Base-by-base conservation (phyloP, 768 basidiomycete genomes). In the Roridomyces roridus region DNA sequence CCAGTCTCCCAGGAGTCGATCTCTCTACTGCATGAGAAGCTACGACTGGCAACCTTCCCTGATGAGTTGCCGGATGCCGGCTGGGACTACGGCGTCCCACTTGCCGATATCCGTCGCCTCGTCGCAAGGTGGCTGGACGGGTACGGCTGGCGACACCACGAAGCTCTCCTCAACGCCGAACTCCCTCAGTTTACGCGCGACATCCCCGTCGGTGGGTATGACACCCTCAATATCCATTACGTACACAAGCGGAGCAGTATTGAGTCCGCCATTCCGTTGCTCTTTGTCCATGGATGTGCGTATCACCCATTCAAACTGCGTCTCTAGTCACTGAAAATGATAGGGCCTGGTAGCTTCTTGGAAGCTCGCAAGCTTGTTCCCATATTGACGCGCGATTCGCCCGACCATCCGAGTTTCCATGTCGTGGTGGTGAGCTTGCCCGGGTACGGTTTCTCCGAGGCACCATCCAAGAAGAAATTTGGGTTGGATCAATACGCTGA, bases 401-500 rank as follows among this genome's bases (percentile, higher is more conserved):
- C 71, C 1, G 75, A 78, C 0, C 72, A 80, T 31, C 84, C 84
- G 1, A 79, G 77, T 36, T 87, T 87, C 63, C 87, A 88, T 55
- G 85, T 88, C 23, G 85, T 89, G 1, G 83, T 80, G 0, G 59
- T 80, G 5, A 81, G 85, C 59, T 63, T 88, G 4, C 87, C 87
- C 9, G 85, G 84, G 0, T 88, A 68, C 69, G 87, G 85, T 0
- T 88, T 87, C 67, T 87, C 86, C 0, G 75, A 83, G 14, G 82
- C 77, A 1, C 78, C 83, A 5, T 77, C 65, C 36, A 83, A 80
- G 63, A 74, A 72, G 59, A 85, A 83, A 2, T 86, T 87, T 53
- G 60, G 56, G 4, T 35, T 69, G 1, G 29, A 64, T 1, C 83
- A 87, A 51, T 84, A 79, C 45, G 85, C 85, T 0, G 83, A 88